A percentile compares a stretch with the other conserved stretches of the same genome.
Evolutionary conservation across 805 yeast genomes (phyloP).

Genomic region (Wickerhamiella brachini): DNA sequence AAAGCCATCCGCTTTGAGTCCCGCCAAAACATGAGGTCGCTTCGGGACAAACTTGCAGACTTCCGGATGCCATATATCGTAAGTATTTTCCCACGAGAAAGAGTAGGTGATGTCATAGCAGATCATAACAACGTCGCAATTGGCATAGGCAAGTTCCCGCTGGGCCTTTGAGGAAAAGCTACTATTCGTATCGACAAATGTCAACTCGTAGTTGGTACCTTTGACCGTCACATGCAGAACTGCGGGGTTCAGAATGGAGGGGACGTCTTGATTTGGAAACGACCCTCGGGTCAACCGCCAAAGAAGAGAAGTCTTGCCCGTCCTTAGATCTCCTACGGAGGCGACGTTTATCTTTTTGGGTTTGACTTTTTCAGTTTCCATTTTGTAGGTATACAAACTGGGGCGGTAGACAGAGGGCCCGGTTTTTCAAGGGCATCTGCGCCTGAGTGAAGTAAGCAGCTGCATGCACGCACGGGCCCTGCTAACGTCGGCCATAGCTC

Average conservation of each 20-base stretch:
- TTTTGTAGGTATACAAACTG: neutral
- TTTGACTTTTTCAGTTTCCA: neutral
- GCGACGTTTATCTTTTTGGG: neutral
- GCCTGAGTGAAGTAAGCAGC: neutral
- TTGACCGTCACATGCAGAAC: neutral
- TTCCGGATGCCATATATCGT: neutral
- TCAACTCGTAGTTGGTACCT: neutral
- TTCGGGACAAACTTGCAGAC: neutral
- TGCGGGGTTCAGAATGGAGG: neutral
- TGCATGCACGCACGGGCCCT: neutral
- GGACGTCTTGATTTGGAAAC: neutral
- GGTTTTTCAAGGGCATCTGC: neutral
- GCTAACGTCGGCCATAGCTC: neutral
- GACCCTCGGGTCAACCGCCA: neutral
- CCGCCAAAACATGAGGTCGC: neutral
- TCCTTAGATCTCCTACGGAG: neutral
- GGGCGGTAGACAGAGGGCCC: neutral
- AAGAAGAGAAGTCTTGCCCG: neutral
- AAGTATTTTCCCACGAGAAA: neutral
- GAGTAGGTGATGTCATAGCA: neutral
- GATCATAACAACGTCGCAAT: neutral
- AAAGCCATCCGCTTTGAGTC: neutral
- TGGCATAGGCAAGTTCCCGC: neutral
- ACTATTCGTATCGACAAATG: neutral
- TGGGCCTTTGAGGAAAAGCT: neutral